Base-by-base conservation (phyloP, 2,329 filamentous ascomycete species). In the Aureobasidium sp. region DNA sequence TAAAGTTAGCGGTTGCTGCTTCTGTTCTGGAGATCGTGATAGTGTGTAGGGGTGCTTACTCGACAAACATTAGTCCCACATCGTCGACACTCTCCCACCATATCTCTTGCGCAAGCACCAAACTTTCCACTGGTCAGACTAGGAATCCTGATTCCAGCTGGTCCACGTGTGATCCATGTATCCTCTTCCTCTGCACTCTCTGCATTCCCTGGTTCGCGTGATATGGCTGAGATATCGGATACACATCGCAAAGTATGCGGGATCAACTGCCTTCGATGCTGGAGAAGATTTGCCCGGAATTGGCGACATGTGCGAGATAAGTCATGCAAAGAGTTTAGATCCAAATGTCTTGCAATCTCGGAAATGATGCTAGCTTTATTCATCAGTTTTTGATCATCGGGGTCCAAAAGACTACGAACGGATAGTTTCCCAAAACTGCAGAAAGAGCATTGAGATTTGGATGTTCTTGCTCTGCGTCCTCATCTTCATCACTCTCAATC, bases 261-360 rank as follows among this genome's bases (percentile, higher is more conserved):
- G 57, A 94, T 79, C 21, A 97, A 82, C 66, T 88, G 84, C 54
- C 79, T 80, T 69, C 90, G 87, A 74, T 90, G 92, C 68, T 91
- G 89, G 47, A 95, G 78, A 27, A 97, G 82, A 66, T 87, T 89
- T 61, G 82, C 81, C 66, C 89, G 89, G 65, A 96, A 84, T 70
- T 89, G 86, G 57, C 88, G 89, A 73, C 91, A 96, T 61, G 90
- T 91, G 60, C 84, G 84, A 57, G 92, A 89, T 21, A 97, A 84
- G 65, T 87, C 86, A 73, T 96, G 87, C 68, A 97, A 83, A 14
- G 90, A 88, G 73, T 93, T 96, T 55, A 96, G 83, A 72, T 97
- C 93, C 72, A 97, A 85, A 67, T 84, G 82, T 36, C 85, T 82
- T 53, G 89, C 88, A 66, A 97, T 83, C 68, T 87, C 83, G 66